Percentiles rank a stretch among this genome's conserved stretches.
Evolutionary conservation across 2,329 filamentous ascomycete genomes (phyloP).

Genomic region (Scedosporium apiospermum): DNA sequence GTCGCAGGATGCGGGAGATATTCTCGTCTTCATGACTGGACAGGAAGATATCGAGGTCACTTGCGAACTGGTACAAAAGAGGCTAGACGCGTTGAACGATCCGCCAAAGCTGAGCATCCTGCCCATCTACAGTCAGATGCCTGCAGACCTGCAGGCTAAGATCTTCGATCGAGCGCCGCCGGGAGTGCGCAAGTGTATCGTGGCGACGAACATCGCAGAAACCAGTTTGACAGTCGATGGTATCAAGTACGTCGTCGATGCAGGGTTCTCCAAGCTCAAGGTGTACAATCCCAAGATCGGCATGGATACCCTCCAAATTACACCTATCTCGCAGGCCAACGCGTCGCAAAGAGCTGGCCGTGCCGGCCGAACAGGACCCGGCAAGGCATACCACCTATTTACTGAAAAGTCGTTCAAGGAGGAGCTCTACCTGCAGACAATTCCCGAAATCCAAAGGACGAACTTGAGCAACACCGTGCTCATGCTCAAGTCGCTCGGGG

Average conservation of each 20-base stretch:
- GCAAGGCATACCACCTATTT: conserved; percentile 88
- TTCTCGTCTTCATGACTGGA: conserved; percentile 97
- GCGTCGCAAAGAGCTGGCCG: conserved; percentile 87
- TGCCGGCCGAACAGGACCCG: conserved; percentile 87
- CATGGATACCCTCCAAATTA: conserved; percentile 98
- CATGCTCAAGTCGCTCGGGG: conserved; percentile 85
- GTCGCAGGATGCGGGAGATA: conserved; percentile 85
- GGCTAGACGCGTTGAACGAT: conserved; percentile 81
- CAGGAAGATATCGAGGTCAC: conserved; percentile 98
- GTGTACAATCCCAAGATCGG: conserved; percentile 99
- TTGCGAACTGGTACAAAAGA: conserved; percentile 83
- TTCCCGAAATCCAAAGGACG: conserved; percentile 94
- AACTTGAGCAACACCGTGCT: conserved; percentile 93
- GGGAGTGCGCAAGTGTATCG: conserved; percentile 92
- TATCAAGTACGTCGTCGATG: conserved; percentile 98
- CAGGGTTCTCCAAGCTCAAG: conserved; percentile 93
- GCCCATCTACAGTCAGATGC: conserved; percentile 99
- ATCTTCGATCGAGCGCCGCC: conserved; percentile 90
- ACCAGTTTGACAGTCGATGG: conserved; percentile 96
- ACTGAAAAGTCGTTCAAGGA: conserved; percentile 94
- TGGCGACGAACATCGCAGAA: conserved; percentile 97
- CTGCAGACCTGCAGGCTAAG: conserved; percentile 91
- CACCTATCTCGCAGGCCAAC: conserved; percentile 94
- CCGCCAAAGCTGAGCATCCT: conserved; percentile 90
- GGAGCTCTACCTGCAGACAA: conserved; percentile 92